Evolutionary conservation across 345 rosid species (phyloP).

Genomic region (Salix arbutifolia): DNA sequence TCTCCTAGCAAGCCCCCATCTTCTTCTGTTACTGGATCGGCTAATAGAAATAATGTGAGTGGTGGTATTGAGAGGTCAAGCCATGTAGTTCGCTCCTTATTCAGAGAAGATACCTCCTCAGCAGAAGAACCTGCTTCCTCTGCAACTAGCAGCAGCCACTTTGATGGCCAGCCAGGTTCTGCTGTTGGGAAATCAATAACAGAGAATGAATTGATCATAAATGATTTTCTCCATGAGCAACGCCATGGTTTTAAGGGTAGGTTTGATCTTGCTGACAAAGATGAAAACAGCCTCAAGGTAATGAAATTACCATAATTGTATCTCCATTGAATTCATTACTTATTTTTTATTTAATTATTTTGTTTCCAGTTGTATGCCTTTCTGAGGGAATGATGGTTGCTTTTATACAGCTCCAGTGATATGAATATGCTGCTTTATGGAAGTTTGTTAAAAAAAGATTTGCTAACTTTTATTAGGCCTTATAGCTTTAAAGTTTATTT

Average conservation of each 20-base stretch:
- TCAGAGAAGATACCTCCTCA: slow-evolving; percentile 48
- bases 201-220: slow-evolving; percentile 81
- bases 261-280: slow-evolving; percentile 30
- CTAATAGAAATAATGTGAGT: slow-evolving; percentile 20
- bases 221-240: slow-evolving; percentile 65
- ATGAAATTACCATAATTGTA: background rate
- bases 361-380: no score
- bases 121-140: slow-evolving; percentile 35
- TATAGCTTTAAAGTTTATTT: no score
- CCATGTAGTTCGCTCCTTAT: slow-evolving; percentile 63
- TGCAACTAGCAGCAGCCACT: slow-evolving; percentile 21
- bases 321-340: no score
- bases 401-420: no score
- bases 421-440: no score
- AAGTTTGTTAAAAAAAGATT: no score
- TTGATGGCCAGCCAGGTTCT: slow-evolving; percentile 23
- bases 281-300: slow-evolving; percentile 50
- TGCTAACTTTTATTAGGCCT: no score
- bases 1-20: slow-evolving; percentile 29
- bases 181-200: slow-evolving; percentile 27
- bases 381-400: background rate
- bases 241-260: slow-evolving; percentile 37
- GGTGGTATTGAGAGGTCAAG: slow-evolving; percentile 41
- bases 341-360: no score
- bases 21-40: slow-evolving; percentile 28